Percentiles rank a stretch among this genome's conserved stretches.
phyloP scores from a whole-genome alignment of 352 stramenopile genomes.

The Phytophthora constricta region DNA sequence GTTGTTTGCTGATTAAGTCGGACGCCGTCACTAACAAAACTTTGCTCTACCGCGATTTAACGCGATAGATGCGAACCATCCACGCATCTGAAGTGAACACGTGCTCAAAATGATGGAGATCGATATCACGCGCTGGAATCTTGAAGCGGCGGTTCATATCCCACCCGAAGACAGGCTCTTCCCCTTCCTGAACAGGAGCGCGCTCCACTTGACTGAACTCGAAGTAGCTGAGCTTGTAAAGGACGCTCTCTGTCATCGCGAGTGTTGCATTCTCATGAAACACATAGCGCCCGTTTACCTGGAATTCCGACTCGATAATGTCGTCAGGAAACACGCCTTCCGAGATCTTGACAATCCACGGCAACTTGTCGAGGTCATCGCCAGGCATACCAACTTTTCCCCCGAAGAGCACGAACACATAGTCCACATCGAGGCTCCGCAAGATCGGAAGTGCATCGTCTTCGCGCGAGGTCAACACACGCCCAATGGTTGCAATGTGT shows the following conservation, averaged over 20 bases:
- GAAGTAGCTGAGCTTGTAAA: slow-evolving; percentile 94
- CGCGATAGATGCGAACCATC: slow-evolving; percentile 93
- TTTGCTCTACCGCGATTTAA: slow-evolving; percentile 55
- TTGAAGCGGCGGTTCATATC: slow-evolving; percentile 73
- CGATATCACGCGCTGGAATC: slow-evolving; percentile 69
- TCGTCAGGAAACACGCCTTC: slow-evolving; percentile 85
- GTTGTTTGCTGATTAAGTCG: slow-evolving; percentile 8
- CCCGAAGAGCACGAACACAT: slow-evolving; percentile 82
- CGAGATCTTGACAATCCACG: slow-evolving; percentile 94
- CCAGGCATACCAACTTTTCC: slow-evolving; percentile 69
- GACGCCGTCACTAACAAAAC: slow-evolving; percentile 14
- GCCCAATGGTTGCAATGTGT: slow-evolving; percentile 95
- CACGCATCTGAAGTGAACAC: slow-evolving; percentile 93
- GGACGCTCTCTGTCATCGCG: slow-evolving; percentile 85
- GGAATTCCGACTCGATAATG: slow-evolving; percentile 87
- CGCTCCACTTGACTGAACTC: slow-evolving; percentile 65
- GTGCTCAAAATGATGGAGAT: slow-evolving; percentile 89
- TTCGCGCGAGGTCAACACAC: slow-evolving; percentile 75
- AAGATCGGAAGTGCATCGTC: slow-evolving; percentile 77
- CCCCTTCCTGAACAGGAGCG: slow-evolving; percentile 20
- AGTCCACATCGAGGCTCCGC: slow-evolving; percentile 79
- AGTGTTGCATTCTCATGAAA: slow-evolving; percentile 74
- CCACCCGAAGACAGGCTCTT: slow-evolving; percentile 49
- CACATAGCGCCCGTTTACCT: slow-evolving; percentile 72
- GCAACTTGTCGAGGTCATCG: slow-evolving; percentile 94